Evolutionary conservation across 192 early-diverging fungal species (phyloP), one percentile per base, ranked within the genome.

Genomic region (Backusella luteola): DNA sequence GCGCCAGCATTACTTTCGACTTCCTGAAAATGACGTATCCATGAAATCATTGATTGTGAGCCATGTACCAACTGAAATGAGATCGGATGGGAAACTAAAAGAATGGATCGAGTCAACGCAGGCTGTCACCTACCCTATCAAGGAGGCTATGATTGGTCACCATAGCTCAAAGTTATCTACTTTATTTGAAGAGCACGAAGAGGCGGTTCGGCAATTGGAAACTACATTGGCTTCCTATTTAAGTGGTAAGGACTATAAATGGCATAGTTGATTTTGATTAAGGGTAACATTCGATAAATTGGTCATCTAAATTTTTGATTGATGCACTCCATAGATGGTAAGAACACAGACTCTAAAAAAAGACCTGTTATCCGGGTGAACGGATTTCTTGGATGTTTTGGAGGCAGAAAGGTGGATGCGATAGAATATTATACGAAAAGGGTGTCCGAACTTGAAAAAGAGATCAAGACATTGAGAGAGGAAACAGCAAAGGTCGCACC

Each of bases 371-470:
- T 86, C 5, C 73, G 67, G 0, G n/a, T 82, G 15, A 81, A 85
- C 14, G 74, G 82, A 17, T 44, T 80, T 34, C 29, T 71, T 71
- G 44, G 66, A 17, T 79, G 76, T 21, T 80, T 78, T 52, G 85
- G 86, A 15, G 83, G 86, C 36, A 77, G 74, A 42, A 84, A 87
- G 38, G 88, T 93, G 3, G 93, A 94, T 71, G 89, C 90, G n/a
- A 93, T 94, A 63, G 89, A 93, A 34, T 86, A 91, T 73, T 93
- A 91, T 75, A 91, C 93, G 29, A 78, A 85, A 34, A 80, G 88
- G 63, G 91, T 93, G 1, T 84, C 88, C 52, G 80, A 81, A 1
- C 80, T 93, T 14, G 89, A 91, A 71, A 53, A 82, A 9, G 77
- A 89, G 46, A 92, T 94, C 80, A 85, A 88, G 34, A 38, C 75